Evolutionary conservation across 768 basidiomycete species (phyloP).

Genomic region (Lentinula sp.): DNA sequence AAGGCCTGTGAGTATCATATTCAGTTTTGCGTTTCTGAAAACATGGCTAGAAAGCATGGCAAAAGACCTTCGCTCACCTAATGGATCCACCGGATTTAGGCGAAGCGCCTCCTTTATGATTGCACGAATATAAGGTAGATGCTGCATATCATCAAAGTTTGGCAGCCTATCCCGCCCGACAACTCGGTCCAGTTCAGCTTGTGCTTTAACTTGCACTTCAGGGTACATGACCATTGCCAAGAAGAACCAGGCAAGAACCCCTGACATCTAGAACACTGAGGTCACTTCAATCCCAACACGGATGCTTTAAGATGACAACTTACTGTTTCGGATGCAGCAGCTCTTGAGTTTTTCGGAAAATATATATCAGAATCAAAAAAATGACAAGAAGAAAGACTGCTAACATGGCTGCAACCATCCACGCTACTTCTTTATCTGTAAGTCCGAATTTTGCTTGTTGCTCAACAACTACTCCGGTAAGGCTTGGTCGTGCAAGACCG

Average conservation of each 20-base stretch:
- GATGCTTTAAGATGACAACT: background rate
- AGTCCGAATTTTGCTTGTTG: background rate
- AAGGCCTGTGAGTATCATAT: background rate
- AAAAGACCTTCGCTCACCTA: background rate
- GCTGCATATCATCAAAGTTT: slow-evolving; percentile 3
- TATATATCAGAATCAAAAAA: background rate
- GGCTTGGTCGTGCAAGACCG: slow-evolving; percentile 9
- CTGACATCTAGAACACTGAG: background rate
- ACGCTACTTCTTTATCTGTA: background rate
- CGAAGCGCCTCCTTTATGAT: slow-evolving; percentile 2
- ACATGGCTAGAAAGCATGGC: too few relatives aligned
- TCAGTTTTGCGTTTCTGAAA: background rate
- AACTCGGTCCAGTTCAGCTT: slow-evolving; percentile 17
- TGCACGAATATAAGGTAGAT: slow-evolving; percentile 12
- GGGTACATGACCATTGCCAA: slow-evolving; percentile 14
- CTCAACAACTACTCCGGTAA: slow-evolving; percentile 2
- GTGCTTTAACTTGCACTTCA: slow-evolving; percentile 14
- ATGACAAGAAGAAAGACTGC: background rate
- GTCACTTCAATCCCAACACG: background rate
- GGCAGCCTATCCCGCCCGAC: slow-evolving; percentile 13
- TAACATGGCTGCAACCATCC: background rate
- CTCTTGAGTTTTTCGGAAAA: background rate
- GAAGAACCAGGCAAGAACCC: slow-evolving; percentile 2
- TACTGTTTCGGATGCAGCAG: slow-evolving; percentile 1
- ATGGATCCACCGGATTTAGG: background rate